Base-by-base conservation (phyloP, 306 rosid species). In the Begonia fuchsioides region DNA sequence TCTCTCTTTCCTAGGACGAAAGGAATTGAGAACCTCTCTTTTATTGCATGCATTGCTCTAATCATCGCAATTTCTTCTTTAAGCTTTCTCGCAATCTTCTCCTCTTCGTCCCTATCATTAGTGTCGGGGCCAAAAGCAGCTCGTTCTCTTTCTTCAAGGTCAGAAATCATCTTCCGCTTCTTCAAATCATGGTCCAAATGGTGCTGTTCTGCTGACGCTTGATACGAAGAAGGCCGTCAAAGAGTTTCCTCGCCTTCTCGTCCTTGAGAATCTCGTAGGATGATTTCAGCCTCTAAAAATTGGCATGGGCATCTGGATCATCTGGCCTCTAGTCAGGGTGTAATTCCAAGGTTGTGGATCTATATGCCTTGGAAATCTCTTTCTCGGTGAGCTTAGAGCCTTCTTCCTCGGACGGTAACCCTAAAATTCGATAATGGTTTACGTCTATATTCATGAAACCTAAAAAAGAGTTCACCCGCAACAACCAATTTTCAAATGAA, bases 291-390 rank as follows among this genome's bases (percentile, higher is more conserved):
- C 63, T 74, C 17, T 73, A 84, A 49, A 86, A 86, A 13, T 86
- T 60, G 54, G 71, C 55, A 10, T 68, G 74, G 56, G 45, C 45
- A 41, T 41, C 45, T n/a, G 45, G 45, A 41, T 41, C 45, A 41
- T 41, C 45, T 59, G 53, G 94, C 54, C 82, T 77, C 81, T 92
- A 85, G 72, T 92, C 98, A 0, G 98, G 98, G 57, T 92, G 98
- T 59, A 82, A 55, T 51, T 71, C 94, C 35, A 82, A 62, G 32
- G 98, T 96, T 64, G 73, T 85, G 3, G 9, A 63, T 73, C 66
- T 71, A 77, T 92, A 92, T 1, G 83, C 94, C 53, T 79, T 92
- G 2, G 74, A 65, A 56, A 92, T 82, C 35, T 85, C 83, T 32
- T 92, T 76, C 46, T 67, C 86, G 0, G 78, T 62, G 15, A 82